These are phyloP conservation scores for Escallonia herrerae DNA, from an alignment of 129 eudicot species.

Conservation along the genomic window DNA sequence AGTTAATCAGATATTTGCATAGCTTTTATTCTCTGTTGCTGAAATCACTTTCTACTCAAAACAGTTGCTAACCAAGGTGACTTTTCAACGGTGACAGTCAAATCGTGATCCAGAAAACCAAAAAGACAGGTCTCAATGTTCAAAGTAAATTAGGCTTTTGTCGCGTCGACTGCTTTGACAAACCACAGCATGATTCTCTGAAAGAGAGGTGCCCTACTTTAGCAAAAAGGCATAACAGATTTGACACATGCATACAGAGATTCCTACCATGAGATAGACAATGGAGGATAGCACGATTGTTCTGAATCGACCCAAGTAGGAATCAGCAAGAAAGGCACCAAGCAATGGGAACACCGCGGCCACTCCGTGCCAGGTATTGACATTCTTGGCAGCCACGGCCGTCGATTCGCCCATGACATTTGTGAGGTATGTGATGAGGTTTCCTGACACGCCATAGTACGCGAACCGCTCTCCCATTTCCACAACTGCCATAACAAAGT, in stretches of 20 bases:
- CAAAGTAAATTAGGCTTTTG: too few species aligned
- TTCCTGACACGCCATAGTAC: conserved; percentile 65
- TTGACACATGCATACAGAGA: not conserved
- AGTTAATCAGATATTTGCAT: not conserved
- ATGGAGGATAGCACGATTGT: conserved; percentile 45
- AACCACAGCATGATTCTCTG: too few species aligned
- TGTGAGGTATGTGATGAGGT: conserved; percentile 53
- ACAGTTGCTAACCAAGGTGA: too few species aligned
- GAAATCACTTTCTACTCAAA: too few species aligned
- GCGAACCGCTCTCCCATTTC: conserved; percentile 78
- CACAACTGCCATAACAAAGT: conserved; percentile 35
- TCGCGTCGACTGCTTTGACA: too few species aligned
- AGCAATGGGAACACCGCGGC: conserved; percentile 54
- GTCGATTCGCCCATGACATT: conserved; percentile 34
- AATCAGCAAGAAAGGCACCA: conserved; percentile 72
- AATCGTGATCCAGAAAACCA: too few species aligned
- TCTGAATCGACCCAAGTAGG: conserved; percentile 58
- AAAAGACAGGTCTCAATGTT: too few species aligned
- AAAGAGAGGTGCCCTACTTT: too few species aligned
- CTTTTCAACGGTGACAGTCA: too few species aligned
- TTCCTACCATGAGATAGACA: conserved; percentile 49
- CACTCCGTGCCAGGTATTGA: conserved; percentile 62
- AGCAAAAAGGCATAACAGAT: too few species aligned
- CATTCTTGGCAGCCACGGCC: conserved; percentile 57
- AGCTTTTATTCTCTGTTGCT: too few species aligned